phyloP scores from a whole-genome alignment of 345 rosid species.

The Viola odorata region DNA sequence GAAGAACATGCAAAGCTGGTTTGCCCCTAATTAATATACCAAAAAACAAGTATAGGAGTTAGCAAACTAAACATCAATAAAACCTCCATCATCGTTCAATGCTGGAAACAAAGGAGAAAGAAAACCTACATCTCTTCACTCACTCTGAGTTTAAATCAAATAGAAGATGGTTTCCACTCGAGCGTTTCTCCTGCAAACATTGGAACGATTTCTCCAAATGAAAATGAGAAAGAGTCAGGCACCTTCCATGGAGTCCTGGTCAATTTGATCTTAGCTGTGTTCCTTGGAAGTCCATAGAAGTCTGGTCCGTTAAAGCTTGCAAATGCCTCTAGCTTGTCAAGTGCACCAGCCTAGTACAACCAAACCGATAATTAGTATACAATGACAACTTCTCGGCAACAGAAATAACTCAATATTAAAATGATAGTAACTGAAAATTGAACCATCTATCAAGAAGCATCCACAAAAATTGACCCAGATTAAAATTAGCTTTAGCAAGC shows the following conservation, averaged over 20 bases:
- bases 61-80: no score
- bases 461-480: no score
- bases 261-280: constrained; percentile 62
- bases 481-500: no score
- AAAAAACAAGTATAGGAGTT: no score
- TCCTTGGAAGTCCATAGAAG: constrained; percentile 90
- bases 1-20: no score
- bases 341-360: constrained; percentile 67
- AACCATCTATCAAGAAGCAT: no score
- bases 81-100: no score
- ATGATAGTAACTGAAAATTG: no score
- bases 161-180: constrained; percentile 45
- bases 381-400: background rate
- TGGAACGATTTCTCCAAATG: constrained; percentile 75
- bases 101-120: no score
- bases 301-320: constrained; percentile 94
- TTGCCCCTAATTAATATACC: no score
- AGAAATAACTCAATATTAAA: no score
- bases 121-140: no score
- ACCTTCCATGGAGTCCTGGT: constrained; percentile 66
- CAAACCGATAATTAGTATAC: background rate
- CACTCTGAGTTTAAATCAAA: background rate
- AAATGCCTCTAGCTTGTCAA: constrained; percentile 89
- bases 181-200: constrained; percentile 86
- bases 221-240: constrained; percentile 56